Base-by-base conservation (phyloP, 2,329 filamentous ascomycete genomes). In the Fusarium aywerte region DNA sequence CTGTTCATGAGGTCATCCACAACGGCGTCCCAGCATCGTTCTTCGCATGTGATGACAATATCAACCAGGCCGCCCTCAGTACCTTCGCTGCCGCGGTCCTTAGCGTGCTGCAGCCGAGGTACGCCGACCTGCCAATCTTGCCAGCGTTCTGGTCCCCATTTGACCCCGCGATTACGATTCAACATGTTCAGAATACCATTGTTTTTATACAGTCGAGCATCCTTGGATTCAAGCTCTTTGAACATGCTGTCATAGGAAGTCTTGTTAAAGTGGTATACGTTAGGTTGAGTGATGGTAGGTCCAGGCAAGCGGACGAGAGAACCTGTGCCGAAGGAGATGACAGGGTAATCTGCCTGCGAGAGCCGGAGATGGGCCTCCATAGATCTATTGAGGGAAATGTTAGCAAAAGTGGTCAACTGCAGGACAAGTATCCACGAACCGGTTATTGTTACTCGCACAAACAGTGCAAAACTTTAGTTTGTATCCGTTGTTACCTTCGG, bases 301-400 rank as follows among this genome's bases (percentile, higher is more conserved):
- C 96, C 96, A 0, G 96, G 96, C 0, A 99, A 85, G 25, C 96
- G 92, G 71, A 99, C 96, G 18, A 97, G 89, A 18, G 93, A 97
- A 55, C 96, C 96, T 0, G 96, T 99, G 65, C 96, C 96, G 77
- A 98, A 99, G 18, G 95, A 98, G 72, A 98, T 96, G 71, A 97
- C 95, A n/a, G 96, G 96, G 75, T 96, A 98, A 47, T 90, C 82
- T 45, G 93, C 92, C 62, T 91, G 87, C 6, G 96, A 92, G 32
- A 99, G 89, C 66, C 92, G 92, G 27, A 97, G 88, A 79, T 99
- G 96, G n/a, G 95, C 95, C 85, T 98, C 96, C 96, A 99, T 98
- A 20, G 77, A 78, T 66, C 76, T 79, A 35, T 39, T 27, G 21
- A 31, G n/a, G 27, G 21, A 18, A 31, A 56, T 39, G 57, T 65